phyloP scores from a whole-genome alignment of 1,284 basidiomycete species.

The Naganishia albida region DNA sequence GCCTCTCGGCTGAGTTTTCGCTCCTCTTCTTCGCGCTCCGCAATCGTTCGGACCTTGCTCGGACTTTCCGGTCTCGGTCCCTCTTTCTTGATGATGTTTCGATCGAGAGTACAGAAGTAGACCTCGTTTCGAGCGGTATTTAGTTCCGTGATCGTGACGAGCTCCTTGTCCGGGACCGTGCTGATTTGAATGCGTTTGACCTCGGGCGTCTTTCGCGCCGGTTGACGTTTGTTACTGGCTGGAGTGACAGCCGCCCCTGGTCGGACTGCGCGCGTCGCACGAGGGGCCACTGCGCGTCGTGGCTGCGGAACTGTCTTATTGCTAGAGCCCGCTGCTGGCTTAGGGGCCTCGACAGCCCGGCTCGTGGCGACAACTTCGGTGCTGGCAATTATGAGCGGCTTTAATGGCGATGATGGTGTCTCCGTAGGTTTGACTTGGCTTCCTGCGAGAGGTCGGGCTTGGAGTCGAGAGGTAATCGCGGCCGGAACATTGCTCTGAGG shows the following conservation, averaged over 20 bases:
- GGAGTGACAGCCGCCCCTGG: not conserved
- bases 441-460: no score
- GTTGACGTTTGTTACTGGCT: not conserved
- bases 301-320: not conserved
- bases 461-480: not conserved
- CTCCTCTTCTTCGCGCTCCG: conserved; percentile 67
- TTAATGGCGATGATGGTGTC: no score
- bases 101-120: conserved; percentile 51
- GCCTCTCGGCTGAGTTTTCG: conserved; percentile 66
- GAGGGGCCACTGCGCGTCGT: not conserved
- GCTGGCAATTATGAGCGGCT: no score
- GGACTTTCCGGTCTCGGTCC: conserved; percentile 77
- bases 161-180: conserved; percentile 44
- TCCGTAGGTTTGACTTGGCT: no score
- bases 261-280: not conserved
- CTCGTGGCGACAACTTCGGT: no score
- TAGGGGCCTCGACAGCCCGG: no score
- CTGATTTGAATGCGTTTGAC: conserved; percentile 6
- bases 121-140: conserved; percentile 52
- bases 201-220: conserved; percentile 8
- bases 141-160: conserved; percentile 44
- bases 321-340: no score
- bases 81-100: conserved; percentile 64
- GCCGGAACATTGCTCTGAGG: not conserved
- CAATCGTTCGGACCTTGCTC: conserved; percentile 67